Conservation (phyloP, 345 rosid species). For the Camelina hispida region DNA sequence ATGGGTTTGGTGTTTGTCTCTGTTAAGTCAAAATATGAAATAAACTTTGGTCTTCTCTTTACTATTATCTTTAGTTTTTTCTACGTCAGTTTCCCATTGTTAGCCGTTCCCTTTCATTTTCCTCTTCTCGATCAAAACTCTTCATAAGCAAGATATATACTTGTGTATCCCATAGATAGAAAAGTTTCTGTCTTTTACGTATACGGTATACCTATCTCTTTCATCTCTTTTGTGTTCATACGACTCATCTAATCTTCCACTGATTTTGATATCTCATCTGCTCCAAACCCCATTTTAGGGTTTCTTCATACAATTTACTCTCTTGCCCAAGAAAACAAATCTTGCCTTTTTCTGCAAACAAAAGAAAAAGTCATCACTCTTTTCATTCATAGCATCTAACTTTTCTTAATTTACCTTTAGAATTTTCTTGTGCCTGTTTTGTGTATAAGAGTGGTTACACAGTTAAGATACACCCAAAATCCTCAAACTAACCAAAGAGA, state of each 20-base stretch:
- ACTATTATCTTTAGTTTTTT: slow-evolving; percentile 23
- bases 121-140: not conserved
- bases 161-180: slow-evolving; percentile 12
- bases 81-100: not conserved
- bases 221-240: slow-evolving; percentile 28
- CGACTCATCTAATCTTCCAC: slow-evolving; percentile 4
- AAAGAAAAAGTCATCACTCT: slow-evolving; percentile 10
- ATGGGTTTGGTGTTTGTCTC: slow-evolving; percentile 23
- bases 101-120: not conserved
- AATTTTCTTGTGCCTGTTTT: not conserved
- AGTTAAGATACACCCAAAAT: slow-evolving; percentile 21
- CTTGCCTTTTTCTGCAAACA: not conserved
- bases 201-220: not conserved
- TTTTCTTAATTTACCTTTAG: not conserved
- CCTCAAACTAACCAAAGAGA: slow-evolving; percentile 3
- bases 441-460: slow-evolving; percentile 13
- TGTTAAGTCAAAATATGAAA: slow-evolving; percentile 20
- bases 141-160: not conserved
- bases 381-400: slow-evolving; percentile 36
- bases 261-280: slow-evolving; percentile 21
- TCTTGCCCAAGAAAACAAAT: not conserved
- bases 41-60: slow-evolving; percentile 28
- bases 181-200: slow-evolving; percentile 14
- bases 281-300: slow-evolving; percentile 25
- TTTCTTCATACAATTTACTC: slow-evolving; percentile 12